Conservation (phyloP, 176 grass and related monocot species). For the Secale cereale region DNA sequence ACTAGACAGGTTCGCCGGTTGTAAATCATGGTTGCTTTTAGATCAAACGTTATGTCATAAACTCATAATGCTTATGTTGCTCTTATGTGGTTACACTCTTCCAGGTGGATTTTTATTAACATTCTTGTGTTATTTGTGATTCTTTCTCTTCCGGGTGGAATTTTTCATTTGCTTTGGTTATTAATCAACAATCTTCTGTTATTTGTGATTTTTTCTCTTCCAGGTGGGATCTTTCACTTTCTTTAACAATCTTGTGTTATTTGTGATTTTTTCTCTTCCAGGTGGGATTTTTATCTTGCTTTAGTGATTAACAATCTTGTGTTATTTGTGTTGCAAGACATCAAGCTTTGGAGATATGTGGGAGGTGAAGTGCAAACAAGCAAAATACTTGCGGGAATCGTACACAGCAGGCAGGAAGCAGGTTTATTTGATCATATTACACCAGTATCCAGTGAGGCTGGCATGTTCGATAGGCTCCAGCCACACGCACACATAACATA, state of each 20-base stretch:
- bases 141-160: no score
- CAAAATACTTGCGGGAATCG: no score
- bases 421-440: constrained; percentile 25
- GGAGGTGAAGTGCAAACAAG: not conserved
- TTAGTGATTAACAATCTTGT: no score
- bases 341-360: not conserved
- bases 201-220: no score
- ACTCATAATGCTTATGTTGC: not conserved
- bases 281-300: no score
- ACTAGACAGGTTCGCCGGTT: not conserved
- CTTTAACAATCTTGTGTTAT: no score
- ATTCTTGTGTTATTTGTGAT: not conserved
- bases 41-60: not conserved
- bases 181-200: no score
- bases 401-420: not conserved
- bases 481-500: not conserved
- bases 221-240: no score
- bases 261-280: no score
- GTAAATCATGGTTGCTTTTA: constrained; percentile 1
- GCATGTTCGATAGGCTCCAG: not conserved
- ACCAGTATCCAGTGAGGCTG: not conserved
- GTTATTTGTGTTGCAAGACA: not conserved
- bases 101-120: not conserved
- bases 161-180: no score
- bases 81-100: no score